Evolutionary conservation across 73 alveolate genomes (phyloP), one percentile per base, ranked within the genome.

Genomic region (Effrenium voratum): DNA sequence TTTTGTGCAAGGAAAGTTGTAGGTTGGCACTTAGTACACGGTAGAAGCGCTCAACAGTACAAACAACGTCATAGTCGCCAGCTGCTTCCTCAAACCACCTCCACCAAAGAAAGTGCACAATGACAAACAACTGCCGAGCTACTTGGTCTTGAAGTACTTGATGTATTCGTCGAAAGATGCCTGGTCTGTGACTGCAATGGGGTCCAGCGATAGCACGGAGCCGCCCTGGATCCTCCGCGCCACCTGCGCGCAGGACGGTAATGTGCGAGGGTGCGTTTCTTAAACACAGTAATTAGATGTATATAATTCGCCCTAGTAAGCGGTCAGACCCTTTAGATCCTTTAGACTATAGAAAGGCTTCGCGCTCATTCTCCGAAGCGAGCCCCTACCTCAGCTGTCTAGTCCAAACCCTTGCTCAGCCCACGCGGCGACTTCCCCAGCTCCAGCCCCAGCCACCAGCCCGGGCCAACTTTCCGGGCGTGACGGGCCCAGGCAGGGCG

Each of bases 131-230:
- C 3, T 1, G 2, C 92, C 75, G 10, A 49, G 75, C 73, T 52
- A 30, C 93, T 85, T 85, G 80, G 93, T 85, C 59, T 85, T 85
- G 80, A 85, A 85, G 49, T 85, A 85, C 81, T 57, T 60, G 93
- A 85, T 85, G 93, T 85, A 85, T 40, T 85, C 93, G 68, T 85
- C 93, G 44, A 85, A 85, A n/a, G 93, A 85, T 59, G 45, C 45
- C 93, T 85, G 93, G n/a, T 85, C 93, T 36, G 79, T 57, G 44
- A 80, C 60, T 43, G 50, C 55, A 32, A 57, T 85, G 43, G 93
- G 93, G 55, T 85, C 93, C 80, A 85, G 44, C 41, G 66, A 44
- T 30, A 77, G 43, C 66, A 77, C 88, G 2, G 66, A 44, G 43
- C 88, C 88, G 30, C 66, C 5, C 6, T 45, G 43, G 88, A 77